These are phyloP conservation scores for Agarophyton chilense DNA, from an alignment of 23 red algal species.

Conservation along the genomic window DNA sequence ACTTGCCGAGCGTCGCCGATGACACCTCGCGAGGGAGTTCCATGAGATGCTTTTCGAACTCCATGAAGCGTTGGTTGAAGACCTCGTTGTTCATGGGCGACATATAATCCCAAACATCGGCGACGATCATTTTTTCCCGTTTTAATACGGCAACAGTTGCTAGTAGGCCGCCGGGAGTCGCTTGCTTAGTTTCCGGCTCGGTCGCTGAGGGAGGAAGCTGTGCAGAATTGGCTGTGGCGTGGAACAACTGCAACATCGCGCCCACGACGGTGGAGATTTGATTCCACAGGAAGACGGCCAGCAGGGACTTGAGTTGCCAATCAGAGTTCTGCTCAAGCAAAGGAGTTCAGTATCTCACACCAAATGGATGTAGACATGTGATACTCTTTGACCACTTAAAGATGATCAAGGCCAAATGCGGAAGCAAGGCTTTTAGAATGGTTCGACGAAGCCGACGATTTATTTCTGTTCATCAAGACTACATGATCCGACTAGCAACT, in stretches of 20 bases:
- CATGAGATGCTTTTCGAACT: slow-evolving; percentile 38
- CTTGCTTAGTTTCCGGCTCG: no score
- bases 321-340: background rate
- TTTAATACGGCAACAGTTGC: no score
- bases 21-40: no score
- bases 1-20: no score
- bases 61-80: slow-evolving; percentile 10
- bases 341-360: slow-evolving; percentile 2
- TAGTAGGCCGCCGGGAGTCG: no score
- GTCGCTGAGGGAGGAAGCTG: no score
- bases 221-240: no score
- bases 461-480: background rate
- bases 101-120: slow-evolving; percentile 54
- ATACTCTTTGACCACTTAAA: background rate
- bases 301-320: slow-evolving; percentile 19
- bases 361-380: background rate
- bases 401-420: slow-evolving; percentile 20
- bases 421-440: background rate
- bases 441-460: slow-evolving; percentile 4
- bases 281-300: slow-evolving; percentile 21
- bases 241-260: slow-evolving; percentile 43
- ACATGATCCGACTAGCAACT: slow-evolving; percentile 6
- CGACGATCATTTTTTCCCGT: no score
- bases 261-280: slow-evolving; percentile 43
- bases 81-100: slow-evolving; percentile 31